phyloP scores from a whole-genome alignment of 768 basidiomycete genomes.

The Termitomyces sp. region DNA sequence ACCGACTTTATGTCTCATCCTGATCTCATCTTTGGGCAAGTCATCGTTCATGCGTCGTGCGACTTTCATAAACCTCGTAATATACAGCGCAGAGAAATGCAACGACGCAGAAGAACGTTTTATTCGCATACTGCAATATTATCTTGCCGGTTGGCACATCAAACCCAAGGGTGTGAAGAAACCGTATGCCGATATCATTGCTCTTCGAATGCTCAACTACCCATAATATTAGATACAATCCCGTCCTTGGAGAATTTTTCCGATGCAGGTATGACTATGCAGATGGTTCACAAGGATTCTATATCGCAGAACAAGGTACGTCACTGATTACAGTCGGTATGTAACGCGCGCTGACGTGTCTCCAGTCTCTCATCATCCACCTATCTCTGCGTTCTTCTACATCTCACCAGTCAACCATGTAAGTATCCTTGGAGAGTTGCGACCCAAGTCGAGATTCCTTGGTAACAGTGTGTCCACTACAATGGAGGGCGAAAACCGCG shows the following conservation, averaged over 20 bases:
- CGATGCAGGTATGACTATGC: constrained; percentile 91
- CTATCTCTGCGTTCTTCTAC: constrained; percentile 94
- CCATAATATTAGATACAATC: constrained; percentile 71
- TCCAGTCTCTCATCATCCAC: constrained; percentile 93
- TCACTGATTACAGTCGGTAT: constrained; percentile 4
- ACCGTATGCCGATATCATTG: constrained; percentile 53
- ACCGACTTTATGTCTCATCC: constrained; percentile 99
- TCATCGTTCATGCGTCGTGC: constrained; percentile 11
- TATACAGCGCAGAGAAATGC: constrained; percentile 68
- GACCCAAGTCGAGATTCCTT: constrained; percentile 93
- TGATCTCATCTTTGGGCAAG: constrained; percentile 92
- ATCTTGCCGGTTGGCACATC: constrained; percentile 99
- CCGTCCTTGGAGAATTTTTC: constrained; percentile 96
- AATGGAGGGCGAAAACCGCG: constrained; percentile 95
- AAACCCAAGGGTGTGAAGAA: constrained; percentile 99
- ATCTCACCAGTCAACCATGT: constrained; percentile 87
- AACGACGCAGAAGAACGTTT: constrained; percentile 87
- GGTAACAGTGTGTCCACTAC: constrained; percentile 95
- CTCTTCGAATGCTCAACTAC: constrained; percentile 1
- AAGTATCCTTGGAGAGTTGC: constrained; percentile 84
- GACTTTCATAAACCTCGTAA: background rate
- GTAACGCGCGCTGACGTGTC: background rate
- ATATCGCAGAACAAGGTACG: constrained; percentile 91
- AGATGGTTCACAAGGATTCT: constrained; percentile 88
- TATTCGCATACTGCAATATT: constrained; percentile 86